These are phyloP conservation scores for Larix kaempferi DNA, from an alignment of 75 land plant species.

Conservation along the genomic window DNA sequence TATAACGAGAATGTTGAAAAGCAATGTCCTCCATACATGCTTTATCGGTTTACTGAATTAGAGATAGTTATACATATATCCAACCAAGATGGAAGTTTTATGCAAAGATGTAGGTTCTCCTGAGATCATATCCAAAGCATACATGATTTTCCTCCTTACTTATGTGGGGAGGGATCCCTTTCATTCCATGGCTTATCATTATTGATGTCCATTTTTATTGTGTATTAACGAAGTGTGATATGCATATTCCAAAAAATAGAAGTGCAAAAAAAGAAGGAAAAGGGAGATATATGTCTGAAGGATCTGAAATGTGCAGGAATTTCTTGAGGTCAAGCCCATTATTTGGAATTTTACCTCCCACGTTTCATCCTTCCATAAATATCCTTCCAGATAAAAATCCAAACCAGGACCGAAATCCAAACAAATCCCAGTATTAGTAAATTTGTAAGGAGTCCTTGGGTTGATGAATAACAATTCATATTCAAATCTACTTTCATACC, in stretches of 20 bases:
- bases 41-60: too few relatives aligned
- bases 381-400: conserved; percentile 33
- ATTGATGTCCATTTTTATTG: too few relatives aligned
- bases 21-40: too few relatives aligned
- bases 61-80: too few relatives aligned
- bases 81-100: too few relatives aligned
- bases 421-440: background rate
- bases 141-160: too few relatives aligned
- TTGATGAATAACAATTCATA: background rate
- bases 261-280: background rate
- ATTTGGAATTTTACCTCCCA: conserved; percentile 79
- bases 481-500: background rate
- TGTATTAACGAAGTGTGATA: too few relatives aligned
- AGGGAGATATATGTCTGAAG: conserved; percentile 19
- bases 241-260: background rate
- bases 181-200: too few relatives aligned
- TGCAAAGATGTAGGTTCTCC: too few relatives aligned
- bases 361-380: conserved; percentile 93
- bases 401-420: background rate
- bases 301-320: conserved; percentile 40
- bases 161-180: too few relatives aligned
- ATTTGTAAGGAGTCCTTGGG: background rate
- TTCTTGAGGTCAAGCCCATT: conserved; percentile 63
- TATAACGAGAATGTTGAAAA: too few relatives aligned
- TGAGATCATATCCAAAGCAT: too few relatives aligned